Conservation (phyloP, 768 basidiomycete species). For the Chalciporus pseudorubinellus region DNA sequence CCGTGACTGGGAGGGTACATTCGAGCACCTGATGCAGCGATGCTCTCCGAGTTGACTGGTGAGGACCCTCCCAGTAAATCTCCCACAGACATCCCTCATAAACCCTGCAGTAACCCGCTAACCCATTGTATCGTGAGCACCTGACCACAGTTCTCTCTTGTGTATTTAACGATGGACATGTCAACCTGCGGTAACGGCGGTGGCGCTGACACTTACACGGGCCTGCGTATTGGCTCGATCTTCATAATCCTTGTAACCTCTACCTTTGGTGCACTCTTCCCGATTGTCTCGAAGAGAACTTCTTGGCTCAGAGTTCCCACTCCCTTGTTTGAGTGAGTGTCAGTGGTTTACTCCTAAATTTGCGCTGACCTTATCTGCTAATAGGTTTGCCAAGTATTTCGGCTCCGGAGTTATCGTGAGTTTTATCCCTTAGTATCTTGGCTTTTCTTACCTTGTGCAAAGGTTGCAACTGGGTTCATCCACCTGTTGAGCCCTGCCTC, state of each 20-base stretch:
- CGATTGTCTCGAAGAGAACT: slow-evolving; percentile 57
- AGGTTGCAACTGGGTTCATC: slow-evolving; percentile 91
- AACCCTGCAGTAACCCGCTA: not conserved
- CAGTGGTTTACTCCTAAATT: not conserved
- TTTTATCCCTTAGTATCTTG: slow-evolving; percentile 4
- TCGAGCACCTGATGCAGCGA: too few relatives aligned
- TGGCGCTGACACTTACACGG: slow-evolving; percentile 45
- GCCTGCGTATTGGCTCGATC: slow-evolving; percentile 66
- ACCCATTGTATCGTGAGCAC: too few relatives aligned
- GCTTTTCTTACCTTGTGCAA: slow-evolving; percentile 2
- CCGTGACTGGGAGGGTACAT: slow-evolving; percentile 24
- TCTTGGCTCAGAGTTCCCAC: slow-evolving; percentile 39
- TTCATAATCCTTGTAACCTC: slow-evolving; percentile 72
- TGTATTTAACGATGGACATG: slow-evolving; percentile 11
- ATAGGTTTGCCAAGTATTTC: slow-evolving; percentile 84
- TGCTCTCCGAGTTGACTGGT: not conserved
- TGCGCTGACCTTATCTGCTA: slow-evolving; percentile 1
- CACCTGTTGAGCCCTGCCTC: slow-evolving; percentile 78
- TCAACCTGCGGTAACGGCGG: slow-evolving; percentile 51
- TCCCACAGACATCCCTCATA: slow-evolving; percentile 13
- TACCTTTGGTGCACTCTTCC: slow-evolving; percentile 63
- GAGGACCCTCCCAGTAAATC: slow-evolving; percentile 28
- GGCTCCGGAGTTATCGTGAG: slow-evolving; percentile 85
- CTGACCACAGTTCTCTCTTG: too few relatives aligned
- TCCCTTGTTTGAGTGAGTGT: slow-evolving; percentile 63